These are phyloP conservation scores for Penicillium sp. DNA, from an alignment of 2,329 filamentous ascomycete species.

Conservation along the genomic window DNA sequence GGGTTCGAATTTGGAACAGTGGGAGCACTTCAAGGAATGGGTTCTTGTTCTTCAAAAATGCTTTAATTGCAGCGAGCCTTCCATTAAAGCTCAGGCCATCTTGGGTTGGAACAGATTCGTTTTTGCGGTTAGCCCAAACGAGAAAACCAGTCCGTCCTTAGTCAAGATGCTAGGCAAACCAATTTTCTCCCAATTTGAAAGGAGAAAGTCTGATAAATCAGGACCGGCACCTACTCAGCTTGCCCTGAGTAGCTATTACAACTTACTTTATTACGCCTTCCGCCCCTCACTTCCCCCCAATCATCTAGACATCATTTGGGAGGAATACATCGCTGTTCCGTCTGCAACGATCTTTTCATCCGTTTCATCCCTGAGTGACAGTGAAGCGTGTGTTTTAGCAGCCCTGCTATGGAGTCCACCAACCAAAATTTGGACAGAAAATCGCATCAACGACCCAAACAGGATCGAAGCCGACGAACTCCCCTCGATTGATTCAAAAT, in stretches of 20 bases:
- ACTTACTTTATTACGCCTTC: conserved; percentile 79
- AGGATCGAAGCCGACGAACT: conserved; percentile 70
- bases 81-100: conserved; percentile 73
- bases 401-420: conserved; percentile 59
- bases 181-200: conserved; percentile 66
- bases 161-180: conserved; percentile 67
- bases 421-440: conserved; percentile 69
- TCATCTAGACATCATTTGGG: conserved; percentile 78
- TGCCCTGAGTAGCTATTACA: conserved; percentile 72
- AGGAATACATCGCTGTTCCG: conserved; percentile 66
- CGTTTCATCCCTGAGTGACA: conserved; percentile 53
- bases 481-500: conserved; percentile 79
- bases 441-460: conserved; percentile 63
- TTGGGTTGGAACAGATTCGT: conserved; percentile 83
- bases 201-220: conserved; percentile 56
- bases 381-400: conserved; percentile 69
- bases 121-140: conserved; percentile 67
- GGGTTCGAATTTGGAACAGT: conserved; percentile 60
- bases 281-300: conserved; percentile 65
- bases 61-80: conserved; percentile 74
- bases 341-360: conserved; percentile 57
- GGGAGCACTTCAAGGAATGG: conserved; percentile 74
- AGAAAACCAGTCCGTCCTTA: conserved; percentile 55
- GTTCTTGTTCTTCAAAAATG: conserved; percentile 76
- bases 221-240: conserved; percentile 53